phyloP scores from a whole-genome alignment of 768 basidiomycete genomes.

The Lanmaoa pseudosensibilis region DNA sequence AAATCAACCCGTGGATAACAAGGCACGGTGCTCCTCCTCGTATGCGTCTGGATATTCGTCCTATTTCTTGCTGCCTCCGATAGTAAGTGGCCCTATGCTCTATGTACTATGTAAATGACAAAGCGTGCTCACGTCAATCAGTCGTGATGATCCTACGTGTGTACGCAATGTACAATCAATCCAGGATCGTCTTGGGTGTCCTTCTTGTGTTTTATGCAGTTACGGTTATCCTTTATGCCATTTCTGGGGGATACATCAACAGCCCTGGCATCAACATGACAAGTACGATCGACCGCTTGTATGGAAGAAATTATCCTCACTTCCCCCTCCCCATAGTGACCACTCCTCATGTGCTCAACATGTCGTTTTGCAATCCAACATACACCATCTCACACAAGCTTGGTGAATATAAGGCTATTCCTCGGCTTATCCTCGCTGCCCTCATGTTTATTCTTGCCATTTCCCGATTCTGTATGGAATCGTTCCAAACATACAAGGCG shows the following conservation, averaged over 20 bases:
- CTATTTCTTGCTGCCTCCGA: slow-evolving; percentile 20
- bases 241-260: not conserved
- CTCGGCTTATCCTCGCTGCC: slow-evolving; percentile 11
- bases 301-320: not conserved
- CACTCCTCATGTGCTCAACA: slow-evolving; percentile 4
- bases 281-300: slow-evolving; percentile 1
- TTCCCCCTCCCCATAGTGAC: slow-evolving; percentile 6
- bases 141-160: slow-evolving; percentile 27
- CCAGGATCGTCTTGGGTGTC: slow-evolving; percentile 12
- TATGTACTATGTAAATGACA: not conserved
- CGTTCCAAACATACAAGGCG: too few species aligned
- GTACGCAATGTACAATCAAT: slow-evolving; percentile 24
- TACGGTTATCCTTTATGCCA: not conserved
- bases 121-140: not conserved
- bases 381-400: not conserved
- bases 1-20: not conserved
- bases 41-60: not conserved
- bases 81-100: slow-evolving; percentile 9
- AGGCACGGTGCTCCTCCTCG: slow-evolving; percentile 11
- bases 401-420: slow-evolving; percentile 11
- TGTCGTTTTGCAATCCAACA: slow-evolving; percentile 15
- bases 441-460: too few species aligned
- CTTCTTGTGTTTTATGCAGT: slow-evolving; percentile 15
- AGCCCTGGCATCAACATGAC: slow-evolving; percentile 10
- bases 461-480: too few species aligned